Conservation (phyloP, 768 basidiomycete species). For the Butyriboletus loyo region DNA sequence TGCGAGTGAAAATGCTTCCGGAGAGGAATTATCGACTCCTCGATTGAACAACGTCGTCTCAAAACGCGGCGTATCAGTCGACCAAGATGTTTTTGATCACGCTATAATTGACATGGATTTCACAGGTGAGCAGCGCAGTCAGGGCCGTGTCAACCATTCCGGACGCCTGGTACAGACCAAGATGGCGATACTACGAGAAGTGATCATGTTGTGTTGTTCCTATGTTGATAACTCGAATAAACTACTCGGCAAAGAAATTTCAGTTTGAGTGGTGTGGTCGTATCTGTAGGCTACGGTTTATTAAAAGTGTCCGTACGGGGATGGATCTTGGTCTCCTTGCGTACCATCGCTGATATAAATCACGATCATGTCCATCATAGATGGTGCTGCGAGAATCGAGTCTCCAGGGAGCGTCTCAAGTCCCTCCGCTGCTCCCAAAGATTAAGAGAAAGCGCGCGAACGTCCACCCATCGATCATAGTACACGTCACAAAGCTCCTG, state of each 20-base stretch:
- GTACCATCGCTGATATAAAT: too few relatives aligned
- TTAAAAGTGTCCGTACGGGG: background rate
- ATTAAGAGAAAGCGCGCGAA: background rate
- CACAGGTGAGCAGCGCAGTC: too few relatives aligned
- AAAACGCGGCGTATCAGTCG: too few relatives aligned
- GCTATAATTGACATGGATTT: too few relatives aligned
- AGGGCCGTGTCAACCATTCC: too few relatives aligned
- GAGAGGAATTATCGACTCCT: too few relatives aligned
- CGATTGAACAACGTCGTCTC: too few relatives aligned
- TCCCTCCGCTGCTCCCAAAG: background rate
- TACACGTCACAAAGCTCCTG: background rate
- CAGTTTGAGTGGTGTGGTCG: background rate
- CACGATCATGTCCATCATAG: background rate
- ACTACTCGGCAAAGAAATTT: background rate
- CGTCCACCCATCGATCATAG: conserved; percentile 2
- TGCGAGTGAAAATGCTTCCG: too few relatives aligned
- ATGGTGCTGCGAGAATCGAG: background rate
- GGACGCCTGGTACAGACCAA: too few relatives aligned
- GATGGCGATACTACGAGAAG: too few relatives aligned
- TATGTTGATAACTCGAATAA: background rate
- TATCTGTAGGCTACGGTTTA: background rate
- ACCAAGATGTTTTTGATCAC: too few relatives aligned
- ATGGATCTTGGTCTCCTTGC: background rate
- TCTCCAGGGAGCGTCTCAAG: conserved; percentile 4
- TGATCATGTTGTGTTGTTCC: background rate